Conservation (phyloP, 352 stramenopile genomes). For the Blastocystis sp. region DNA sequence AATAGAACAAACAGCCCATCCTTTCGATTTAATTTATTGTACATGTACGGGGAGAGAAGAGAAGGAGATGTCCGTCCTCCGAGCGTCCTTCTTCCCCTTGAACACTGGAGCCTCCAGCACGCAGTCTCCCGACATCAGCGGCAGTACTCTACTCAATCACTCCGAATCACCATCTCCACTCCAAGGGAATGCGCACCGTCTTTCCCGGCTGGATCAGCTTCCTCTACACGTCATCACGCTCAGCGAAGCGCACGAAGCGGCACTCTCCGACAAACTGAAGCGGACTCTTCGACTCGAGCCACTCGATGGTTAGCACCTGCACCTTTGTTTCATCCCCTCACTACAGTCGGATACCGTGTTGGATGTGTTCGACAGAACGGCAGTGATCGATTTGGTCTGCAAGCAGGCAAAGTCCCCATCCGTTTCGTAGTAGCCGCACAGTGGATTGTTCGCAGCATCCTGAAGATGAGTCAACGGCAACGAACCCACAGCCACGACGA, state of each 20-base stretch:
- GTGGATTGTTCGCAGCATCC: background rate
- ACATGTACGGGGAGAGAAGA: slow-evolving; percentile 46
- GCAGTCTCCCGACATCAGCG: background rate
- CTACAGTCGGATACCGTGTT: background rate
- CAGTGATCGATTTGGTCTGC: background rate
- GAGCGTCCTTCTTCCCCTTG: background rate
- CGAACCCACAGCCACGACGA: background rate
- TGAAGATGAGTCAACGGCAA: background rate
- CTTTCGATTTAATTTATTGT: background rate
- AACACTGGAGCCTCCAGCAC: slow-evolving; percentile 20
- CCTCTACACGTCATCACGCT: background rate
- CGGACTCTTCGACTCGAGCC: slow-evolving; percentile 5
- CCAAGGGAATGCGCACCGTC: slow-evolving; percentile 21
- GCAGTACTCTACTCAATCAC: slow-evolving; percentile 11
- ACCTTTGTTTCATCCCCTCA: background rate
- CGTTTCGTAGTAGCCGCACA: slow-evolving; percentile 40
- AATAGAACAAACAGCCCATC: slow-evolving; percentile 41
- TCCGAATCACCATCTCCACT: background rate
- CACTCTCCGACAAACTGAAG: slow-evolving; percentile 37
- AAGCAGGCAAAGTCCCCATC: background rate
- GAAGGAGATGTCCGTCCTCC: background rate
- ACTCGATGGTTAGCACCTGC: slow-evolving; percentile 45
- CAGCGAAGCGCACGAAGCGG: background rate
- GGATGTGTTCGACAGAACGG: slow-evolving; percentile 22
- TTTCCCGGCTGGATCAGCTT: slow-evolving; percentile 53